phyloP scores from a whole-genome alignment of 2,329 filamentous ascomycete genomes.

The Alternaria conjuncta region DNA sequence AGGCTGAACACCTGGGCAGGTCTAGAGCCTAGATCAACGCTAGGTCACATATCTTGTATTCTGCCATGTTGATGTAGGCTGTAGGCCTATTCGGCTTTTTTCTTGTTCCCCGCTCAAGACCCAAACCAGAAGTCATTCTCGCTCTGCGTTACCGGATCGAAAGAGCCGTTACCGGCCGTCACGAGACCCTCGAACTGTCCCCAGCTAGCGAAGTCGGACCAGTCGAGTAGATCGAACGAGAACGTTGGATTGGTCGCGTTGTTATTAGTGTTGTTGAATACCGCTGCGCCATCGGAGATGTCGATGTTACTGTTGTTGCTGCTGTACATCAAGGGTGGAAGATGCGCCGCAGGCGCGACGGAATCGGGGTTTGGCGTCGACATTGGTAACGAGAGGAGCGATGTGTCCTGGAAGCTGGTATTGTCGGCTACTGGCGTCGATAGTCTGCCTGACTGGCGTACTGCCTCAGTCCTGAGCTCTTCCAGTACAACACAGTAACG shows the following conservation, averaged over 20 bases:
- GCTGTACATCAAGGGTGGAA: constrained; percentile 16
- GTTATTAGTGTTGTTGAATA: neutral
- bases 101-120: neutral
- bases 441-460: constrained; percentile 30
- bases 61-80: neutral
- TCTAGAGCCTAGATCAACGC: neutral
- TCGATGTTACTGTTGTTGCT: constrained; percentile 8
- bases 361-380: neutral
- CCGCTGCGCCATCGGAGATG: constrained; percentile 31
- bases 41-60: neutral
- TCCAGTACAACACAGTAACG: constrained; percentile 62
- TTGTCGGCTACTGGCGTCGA: constrained; percentile 1
- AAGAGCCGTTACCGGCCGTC: constrained; percentile 42
- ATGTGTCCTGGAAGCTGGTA: neutral
- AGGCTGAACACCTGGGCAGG: neutral
- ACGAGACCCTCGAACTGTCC: constrained; percentile 49
- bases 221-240: constrained; percentile 30
- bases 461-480: constrained; percentile 55
- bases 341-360: neutral
- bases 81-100: neutral
- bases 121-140: constrained; percentile 8
- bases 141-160: constrained; percentile 38
- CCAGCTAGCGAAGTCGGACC: constrained; percentile 47
- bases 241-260: neutral
- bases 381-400: neutral